These are phyloP conservation scores for Mycocentrospora acerina DNA, from an alignment of 2,329 filamentous ascomycete species.

Conservation along the genomic window DNA sequence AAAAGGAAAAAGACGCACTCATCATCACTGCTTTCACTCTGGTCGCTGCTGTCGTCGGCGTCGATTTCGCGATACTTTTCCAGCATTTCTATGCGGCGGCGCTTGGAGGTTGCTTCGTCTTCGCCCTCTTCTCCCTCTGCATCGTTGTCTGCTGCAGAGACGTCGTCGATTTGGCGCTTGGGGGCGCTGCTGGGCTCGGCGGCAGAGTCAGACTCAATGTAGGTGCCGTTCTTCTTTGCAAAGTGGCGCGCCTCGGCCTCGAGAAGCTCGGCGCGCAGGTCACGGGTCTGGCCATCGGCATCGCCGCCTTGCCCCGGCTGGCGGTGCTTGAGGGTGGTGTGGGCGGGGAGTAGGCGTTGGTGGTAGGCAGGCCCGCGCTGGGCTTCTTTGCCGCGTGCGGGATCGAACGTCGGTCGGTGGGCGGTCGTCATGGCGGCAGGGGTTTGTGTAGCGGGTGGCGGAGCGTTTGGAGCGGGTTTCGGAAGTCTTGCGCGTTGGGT, in stretches of 20 bases:
- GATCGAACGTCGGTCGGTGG: constrained; percentile 92
- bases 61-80: constrained; percentile 88
- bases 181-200: constrained; percentile 45
- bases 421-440: constrained; percentile 52
- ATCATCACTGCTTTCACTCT: constrained; percentile 58
- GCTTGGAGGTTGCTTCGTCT: constrained; percentile 74
- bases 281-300: constrained; percentile 68
- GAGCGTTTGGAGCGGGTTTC: constrained; percentile 15
- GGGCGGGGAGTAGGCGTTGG: constrained; percentile 88
- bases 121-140: constrained; percentile 63
- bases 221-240: constrained; percentile 74
- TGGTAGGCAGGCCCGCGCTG: constrained; percentile 93
- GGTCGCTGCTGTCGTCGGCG: constrained; percentile 65
- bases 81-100: constrained; percentile 70
- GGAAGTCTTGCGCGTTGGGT: constrained; percentile 34
- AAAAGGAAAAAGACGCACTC: constrained; percentile 46
- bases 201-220: constrained; percentile 50
- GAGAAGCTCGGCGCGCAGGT: constrained; percentile 86
- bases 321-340: constrained; percentile 82
- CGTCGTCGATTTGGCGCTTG: constrained; percentile 67
- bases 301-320: constrained; percentile 88
- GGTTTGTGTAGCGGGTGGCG: not conserved
- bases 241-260: constrained; percentile 86
- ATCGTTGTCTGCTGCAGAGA: constrained; percentile 38
- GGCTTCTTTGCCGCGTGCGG: constrained; percentile 92